Evolutionary conservation across 2,329 filamentous ascomycete genomes (phyloP).

Genomic region (Monilinia laxa): DNA sequence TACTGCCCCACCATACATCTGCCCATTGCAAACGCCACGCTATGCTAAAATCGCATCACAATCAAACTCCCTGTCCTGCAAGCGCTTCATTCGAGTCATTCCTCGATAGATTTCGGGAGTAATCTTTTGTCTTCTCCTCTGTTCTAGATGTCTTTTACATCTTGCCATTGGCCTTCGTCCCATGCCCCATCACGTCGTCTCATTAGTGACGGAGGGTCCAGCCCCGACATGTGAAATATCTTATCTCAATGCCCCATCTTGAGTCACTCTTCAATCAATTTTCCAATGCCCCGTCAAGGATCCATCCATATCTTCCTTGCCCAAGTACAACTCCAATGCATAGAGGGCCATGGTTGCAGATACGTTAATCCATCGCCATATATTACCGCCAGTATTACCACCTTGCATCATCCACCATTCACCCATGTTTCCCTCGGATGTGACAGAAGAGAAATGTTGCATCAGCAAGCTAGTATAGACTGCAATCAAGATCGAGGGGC

Average conservation of each 20-base stretch:
- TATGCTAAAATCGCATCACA: constrained; percentile 20
- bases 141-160: constrained; percentile 12
- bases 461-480: constrained; percentile 94
- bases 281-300: constrained; percentile 84
- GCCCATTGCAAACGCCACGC: constrained; percentile 21
- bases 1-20: constrained; percentile 13
- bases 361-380: constrained; percentile 93
- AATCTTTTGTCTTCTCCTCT: not conserved
- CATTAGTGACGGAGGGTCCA: constrained; percentile 12
- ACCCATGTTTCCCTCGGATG: constrained; percentile 59
- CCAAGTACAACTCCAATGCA: constrained; percentile 83
- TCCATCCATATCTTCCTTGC: constrained; percentile 75
- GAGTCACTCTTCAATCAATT: constrained; percentile 64
- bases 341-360: constrained; percentile 87
- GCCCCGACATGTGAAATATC: constrained; percentile 21
- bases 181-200: not conserved
- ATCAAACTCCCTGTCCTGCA: constrained; percentile 5
- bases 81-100: constrained; percentile 2
- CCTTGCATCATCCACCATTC: constrained; percentile 85
- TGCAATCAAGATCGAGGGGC: constrained; percentile 88
- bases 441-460: constrained; percentile 86
- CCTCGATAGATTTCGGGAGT: not conserved
- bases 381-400: constrained; percentile 77
- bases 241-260: constrained; percentile 14
- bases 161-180: not conserved